These are phyloP conservation scores for Chytriomyces confervae DNA, from an alignment of 192 early-diverging fungal genomes.

Conservation along the genomic window DNA sequence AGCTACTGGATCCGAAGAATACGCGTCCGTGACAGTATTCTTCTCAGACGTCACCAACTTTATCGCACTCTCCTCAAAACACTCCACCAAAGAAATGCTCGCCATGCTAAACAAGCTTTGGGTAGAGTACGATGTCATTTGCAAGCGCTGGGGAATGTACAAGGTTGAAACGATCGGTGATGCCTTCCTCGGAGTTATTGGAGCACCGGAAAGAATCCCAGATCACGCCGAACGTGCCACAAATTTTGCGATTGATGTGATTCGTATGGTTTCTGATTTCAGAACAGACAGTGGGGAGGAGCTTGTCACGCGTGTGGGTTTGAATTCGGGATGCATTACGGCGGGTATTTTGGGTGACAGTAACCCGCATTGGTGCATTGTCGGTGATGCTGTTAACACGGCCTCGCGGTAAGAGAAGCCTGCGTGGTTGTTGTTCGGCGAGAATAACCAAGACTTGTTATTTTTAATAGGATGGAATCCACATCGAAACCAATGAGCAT, in stretches of 20 bases:
- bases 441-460: too few species aligned
- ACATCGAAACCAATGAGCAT: conserved; percentile 49
- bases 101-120: conserved; percentile 43
- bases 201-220: conserved; percentile 31
- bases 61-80: conserved; percentile 33
- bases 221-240: conserved; percentile 39
- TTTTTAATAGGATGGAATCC: conserved; percentile 42
- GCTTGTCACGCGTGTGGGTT: conserved; percentile 49
- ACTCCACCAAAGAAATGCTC: conserved; percentile 46
- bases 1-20: conserved; percentile 46
- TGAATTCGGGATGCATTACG: conserved; percentile 52
- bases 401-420: conserved; percentile 40
- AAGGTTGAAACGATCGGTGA: conserved; percentile 59
- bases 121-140: conserved; percentile 47
- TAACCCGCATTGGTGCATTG: conserved; percentile 52
- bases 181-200: conserved; percentile 34
- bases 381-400: conserved; percentile 56
- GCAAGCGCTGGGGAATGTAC: conserved; percentile 49
- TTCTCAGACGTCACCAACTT: conserved; percentile 56
- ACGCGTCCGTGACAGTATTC: conserved; percentile 51
- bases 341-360: conserved; percentile 53
- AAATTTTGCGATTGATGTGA: conserved; percentile 42
- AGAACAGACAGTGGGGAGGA: conserved; percentile 36
- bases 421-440: background rate
- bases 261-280: conserved; percentile 42